Evolutionary conservation across 2,329 filamentous ascomycete species (phyloP), one percentile per base, ranked within the genome.

Genomic region (Microsporum canis): DNA sequence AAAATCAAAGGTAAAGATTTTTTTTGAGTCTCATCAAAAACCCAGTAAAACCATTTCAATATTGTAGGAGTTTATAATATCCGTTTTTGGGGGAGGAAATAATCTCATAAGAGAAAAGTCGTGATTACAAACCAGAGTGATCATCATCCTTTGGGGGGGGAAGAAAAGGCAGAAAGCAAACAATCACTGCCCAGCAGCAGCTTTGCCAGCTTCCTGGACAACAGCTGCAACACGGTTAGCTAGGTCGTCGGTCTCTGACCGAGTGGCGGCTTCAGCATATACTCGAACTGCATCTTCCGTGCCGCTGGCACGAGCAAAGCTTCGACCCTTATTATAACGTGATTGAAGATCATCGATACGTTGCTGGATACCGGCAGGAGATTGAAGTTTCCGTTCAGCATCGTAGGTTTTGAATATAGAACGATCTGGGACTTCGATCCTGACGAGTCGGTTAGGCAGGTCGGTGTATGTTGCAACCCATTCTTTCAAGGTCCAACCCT

Each of bases 231-330:
- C 90, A 72, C 90, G 89, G 68, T 85, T 85, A 62, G 91, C 90
- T 64, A 97, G 81, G 74, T 96, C 91, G 69, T 96, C 91, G 0
- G 91, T 91, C 75, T 97, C 92, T 14, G 86, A 88, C 65, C 88
- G 85, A 55, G 89, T 94, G 41, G 88, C 89, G 3, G 94, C 94
- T 77, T 99, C 94, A 5, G 92, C 92, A 71, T 99, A 99, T 23
- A 99, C 91, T 64, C 94, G 84, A 68, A 96, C 91, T 1, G 91
- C 92, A 73, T 99, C 95, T 75, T 99, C 94, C 0, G 94, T 99
- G 34, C 94, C 94, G 66, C 88, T 94, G 41, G 94, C 91, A 68
- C 94, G 86, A 5, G 91, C 94, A 74, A 99, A 99, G 57, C 88
- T 87, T 65, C 94, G 84, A 2, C 89, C 94, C 68, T 88, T 88